These are phyloP conservation scores for Diaporthe citri DNA, from an alignment of 2,329 filamentous ascomycete species.

Conservation along the genomic window DNA sequence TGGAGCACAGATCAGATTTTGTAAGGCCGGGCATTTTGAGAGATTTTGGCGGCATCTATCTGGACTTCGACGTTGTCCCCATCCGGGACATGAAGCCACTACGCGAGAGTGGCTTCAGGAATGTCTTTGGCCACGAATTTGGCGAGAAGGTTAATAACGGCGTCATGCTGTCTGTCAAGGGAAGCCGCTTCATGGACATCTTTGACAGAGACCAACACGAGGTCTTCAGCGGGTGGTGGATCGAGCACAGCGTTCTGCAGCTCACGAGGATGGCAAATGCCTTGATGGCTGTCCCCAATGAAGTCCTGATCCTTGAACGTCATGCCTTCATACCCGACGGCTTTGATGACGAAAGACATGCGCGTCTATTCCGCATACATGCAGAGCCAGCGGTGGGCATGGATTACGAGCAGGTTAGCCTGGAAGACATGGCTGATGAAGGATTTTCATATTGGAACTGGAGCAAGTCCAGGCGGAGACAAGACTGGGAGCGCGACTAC, in stretches of 20 bases:
- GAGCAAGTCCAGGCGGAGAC: neutral
- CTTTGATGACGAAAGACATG: neutral
- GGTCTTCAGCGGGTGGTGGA: conserved; percentile 17
- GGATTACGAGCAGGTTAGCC: neutral
- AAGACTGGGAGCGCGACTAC: conserved; percentile 28
- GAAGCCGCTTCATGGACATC: neutral
- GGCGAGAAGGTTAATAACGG: conserved; percentile 18
- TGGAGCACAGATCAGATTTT: conserved; percentile 13
- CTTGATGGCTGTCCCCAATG: neutral
- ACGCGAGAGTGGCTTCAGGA: conserved; percentile 6
- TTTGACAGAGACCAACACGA: conserved; percentile 9
- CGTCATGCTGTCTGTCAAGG: conserved; percentile 6
- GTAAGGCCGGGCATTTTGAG: neutral
- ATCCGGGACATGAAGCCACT: conserved; percentile 14
- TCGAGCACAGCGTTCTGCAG: conserved; percentile 6
- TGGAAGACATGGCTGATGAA: neutral
- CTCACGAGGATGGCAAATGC: conserved; percentile 9
- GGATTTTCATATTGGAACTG: conserved; percentile 25
- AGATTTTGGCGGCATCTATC: conserved; percentile 16
- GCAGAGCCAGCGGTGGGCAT: neutral
- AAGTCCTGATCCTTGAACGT: neutral
- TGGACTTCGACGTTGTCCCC: neutral
- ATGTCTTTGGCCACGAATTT: conserved; percentile 1
- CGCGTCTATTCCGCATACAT: neutral
- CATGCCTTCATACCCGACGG: conserved; percentile 9